phyloP scores from a whole-genome alignment of 1,139 yeast species.

The Suhomyces choctaworum region DNA sequence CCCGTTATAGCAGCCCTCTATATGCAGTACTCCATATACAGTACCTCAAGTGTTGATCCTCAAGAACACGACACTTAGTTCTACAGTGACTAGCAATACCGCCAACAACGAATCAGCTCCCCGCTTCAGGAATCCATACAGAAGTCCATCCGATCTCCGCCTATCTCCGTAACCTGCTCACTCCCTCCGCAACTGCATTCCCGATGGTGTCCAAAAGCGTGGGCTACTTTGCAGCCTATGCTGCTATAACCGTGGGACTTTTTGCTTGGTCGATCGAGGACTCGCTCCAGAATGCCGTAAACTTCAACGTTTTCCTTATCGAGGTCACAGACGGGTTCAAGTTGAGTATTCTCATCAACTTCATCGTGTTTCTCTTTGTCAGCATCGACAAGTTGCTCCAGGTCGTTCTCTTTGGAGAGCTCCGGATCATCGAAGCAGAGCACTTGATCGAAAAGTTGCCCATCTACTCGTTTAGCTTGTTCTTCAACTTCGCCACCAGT shows the following conservation, averaged over 20 bases:
- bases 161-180: no score
- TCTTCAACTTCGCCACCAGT: constrained; percentile 62
- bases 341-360: constrained; percentile 34
- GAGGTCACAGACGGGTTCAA: constrained; percentile 40
- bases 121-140: no score
- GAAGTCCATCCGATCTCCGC: no score
- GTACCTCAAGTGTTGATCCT: no score
- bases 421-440: constrained; percentile 75
- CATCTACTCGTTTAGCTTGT: constrained; percentile 53
- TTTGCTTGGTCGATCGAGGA: constrained; percentile 30
- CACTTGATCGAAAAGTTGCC: constrained; percentile 51
- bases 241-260: constrained; percentile 25
- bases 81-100: no score
- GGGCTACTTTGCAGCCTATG: constrained; percentile 28
- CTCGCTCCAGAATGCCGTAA: constrained; percentile 28
- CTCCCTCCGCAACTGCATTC: no score
- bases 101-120: no score
- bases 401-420: constrained; percentile 65
- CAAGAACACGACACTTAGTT: constrained; percentile 1
- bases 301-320: constrained; percentile 30
- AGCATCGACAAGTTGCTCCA: constrained; percentile 39
- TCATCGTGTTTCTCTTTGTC: constrained; percentile 37
- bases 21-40: neutral
- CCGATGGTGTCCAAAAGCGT: constrained; percentile 7
- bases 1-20: no score